Evolutionary conservation across 352 stramenopile species (phyloP).

Genomic region (Globisporangium abappressorium): DNA sequence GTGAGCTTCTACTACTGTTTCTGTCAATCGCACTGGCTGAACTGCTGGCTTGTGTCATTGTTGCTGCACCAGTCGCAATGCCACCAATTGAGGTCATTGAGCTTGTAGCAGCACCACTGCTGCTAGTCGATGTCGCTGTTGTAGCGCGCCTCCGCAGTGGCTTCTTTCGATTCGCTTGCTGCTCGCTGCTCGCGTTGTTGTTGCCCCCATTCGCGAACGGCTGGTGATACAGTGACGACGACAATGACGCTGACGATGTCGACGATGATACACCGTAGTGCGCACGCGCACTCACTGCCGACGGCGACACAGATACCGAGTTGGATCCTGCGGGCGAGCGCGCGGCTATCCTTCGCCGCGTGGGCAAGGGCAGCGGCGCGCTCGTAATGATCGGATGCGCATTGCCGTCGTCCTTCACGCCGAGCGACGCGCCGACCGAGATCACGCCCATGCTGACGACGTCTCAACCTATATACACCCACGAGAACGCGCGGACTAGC

Average conservation of each 20-base stretch:
- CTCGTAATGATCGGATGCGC: conserved; percentile 5
- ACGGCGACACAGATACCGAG: not conserved
- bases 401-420: conserved; percentile 40
- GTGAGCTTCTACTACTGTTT: conserved; percentile 1
- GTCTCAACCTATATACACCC: not conserved
- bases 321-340: not conserved
- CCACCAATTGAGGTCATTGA: not conserved
- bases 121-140: not conserved
- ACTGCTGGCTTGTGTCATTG: not conserved
- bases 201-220: not conserved
- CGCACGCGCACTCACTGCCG: not conserved
- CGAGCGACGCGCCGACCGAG: conserved; percentile 73
- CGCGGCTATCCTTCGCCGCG: conserved; percentile 2
- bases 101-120: not conserved
- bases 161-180: conserved; percentile 14
- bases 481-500: not conserved
- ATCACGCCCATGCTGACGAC: conserved; percentile 61
- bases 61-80: not conserved
- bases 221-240: conserved; percentile 2
- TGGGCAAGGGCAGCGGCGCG: not conserved
- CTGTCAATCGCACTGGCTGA: not conserved
- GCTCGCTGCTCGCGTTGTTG: not conserved
- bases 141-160: conserved; percentile 10
- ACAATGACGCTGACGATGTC: not conserved
- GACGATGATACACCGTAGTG: not conserved